Percentiles rank a stretch among this genome's conserved stretches.
Conservation (phyloP, 2,329 filamentous ascomycete species). For the Colletotrichum sp. region DNA sequence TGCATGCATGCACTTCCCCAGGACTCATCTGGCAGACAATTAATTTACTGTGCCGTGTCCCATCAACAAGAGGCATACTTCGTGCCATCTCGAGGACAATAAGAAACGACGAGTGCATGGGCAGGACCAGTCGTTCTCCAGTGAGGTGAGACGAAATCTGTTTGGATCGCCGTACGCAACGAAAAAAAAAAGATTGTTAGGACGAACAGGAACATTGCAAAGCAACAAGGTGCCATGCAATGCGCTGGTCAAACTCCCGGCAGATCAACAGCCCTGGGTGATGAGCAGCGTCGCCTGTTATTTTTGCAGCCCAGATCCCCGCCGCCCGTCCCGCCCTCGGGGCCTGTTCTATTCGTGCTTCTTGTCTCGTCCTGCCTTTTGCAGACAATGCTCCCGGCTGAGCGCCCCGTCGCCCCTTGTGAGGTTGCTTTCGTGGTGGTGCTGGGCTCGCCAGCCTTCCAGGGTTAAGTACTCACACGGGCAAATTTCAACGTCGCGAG, state of each 20-base stretch:
- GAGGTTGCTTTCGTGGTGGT: conserved; percentile 1
- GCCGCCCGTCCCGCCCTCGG: not conserved
- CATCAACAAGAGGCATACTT: not conserved
- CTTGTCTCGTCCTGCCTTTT: not conserved
- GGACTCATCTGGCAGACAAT: not conserved
- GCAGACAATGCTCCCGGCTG: not conserved
- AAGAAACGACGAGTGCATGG: not conserved
- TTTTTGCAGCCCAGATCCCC: not conserved
- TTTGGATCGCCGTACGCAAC: not conserved
- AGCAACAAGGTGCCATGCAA: not conserved
- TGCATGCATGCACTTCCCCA: conserved; percentile 16
- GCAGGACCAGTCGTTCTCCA: not conserved
- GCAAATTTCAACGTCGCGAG: not conserved
- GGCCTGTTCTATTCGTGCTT: not conserved
- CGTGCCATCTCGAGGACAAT: not conserved
- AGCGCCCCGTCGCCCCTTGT: not conserved
- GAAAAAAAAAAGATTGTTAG: not conserved
- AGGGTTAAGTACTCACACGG: not conserved
- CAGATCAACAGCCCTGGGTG: not conserved
- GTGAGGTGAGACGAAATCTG: conserved; percentile 3
- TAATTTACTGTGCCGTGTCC: not conserved
- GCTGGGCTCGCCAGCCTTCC: not conserved
- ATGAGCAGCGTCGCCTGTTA: not conserved
- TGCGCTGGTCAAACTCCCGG: not conserved
- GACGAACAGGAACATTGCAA: not conserved